These are phyloP conservation scores for Vicia villosa DNA, from an alignment of 306 rosid species.

Conservation along the genomic window DNA sequence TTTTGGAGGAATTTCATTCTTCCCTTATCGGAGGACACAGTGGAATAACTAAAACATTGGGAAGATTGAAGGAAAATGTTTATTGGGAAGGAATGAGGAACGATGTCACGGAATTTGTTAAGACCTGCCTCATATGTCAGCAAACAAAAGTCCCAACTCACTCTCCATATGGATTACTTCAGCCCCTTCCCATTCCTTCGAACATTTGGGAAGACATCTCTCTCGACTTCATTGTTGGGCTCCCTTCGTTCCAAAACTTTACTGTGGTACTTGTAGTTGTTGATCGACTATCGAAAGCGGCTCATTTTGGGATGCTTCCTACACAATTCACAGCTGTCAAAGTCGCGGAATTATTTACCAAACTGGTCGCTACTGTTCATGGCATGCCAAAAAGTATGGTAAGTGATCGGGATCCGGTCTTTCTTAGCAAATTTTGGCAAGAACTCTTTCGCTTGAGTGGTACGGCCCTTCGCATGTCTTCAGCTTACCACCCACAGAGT, in stretches of 20 bases:
- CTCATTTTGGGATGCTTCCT: background rate
- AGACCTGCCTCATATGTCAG: background rate
- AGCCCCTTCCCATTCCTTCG: background rate
- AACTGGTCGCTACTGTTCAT: background rate
- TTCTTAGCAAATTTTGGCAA: background rate
- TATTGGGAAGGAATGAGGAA: background rate
- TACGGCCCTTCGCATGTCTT: background rate
- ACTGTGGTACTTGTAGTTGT: background rate
- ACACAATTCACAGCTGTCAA: background rate
- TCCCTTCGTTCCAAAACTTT: background rate
- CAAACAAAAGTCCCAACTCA: background rate
- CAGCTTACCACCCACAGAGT: background rate
- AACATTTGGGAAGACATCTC: no score
- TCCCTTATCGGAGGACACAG: background rate
- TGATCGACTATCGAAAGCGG: background rate
- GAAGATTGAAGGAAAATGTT: background rate
- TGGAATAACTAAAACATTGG: background rate
- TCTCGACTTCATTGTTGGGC: background rate
- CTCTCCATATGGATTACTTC: background rate
- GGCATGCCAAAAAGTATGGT: background rate
- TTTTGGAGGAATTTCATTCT: background rate
- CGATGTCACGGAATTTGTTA: background rate
- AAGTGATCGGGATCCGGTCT: background rate
- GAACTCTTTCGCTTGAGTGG: background rate
- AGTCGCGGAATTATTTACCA: background rate